Evolutionary conservation across 768 basidiomycete genomes (phyloP), one percentile per base, ranked within the genome.

Genomic region (Lyophyllum shimeji): DNA sequence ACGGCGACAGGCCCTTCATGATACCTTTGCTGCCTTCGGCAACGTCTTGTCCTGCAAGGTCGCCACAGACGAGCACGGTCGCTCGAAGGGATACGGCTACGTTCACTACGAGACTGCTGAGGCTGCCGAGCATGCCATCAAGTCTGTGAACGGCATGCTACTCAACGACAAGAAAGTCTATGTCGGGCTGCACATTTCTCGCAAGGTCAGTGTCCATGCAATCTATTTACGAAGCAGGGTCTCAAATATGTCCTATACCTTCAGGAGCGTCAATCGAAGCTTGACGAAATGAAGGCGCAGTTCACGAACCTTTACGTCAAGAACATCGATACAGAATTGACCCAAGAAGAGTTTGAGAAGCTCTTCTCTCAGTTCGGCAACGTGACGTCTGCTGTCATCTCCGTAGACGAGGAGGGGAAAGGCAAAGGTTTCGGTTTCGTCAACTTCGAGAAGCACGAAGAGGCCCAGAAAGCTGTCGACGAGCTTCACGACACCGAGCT

Each of bases 81-180:
- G 89, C 64, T 96, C 95, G 62, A 93, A 91, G 74, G 97, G 97
- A 58, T 99, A 98, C 68, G 97, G 96, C 31, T 99, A 96, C 74
- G 97, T 99, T 53, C 97, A 99, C 73, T 99, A 98, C 74, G 95
- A 98, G 77, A 97, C 95, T 55, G 90, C 89, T 48, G 97, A 98
- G 74, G 91, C 96, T 23, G 95, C 96, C 53, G 92, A 95, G 13
- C 85, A 82, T 48, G 97, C 97, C 60, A 98, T 99, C 83, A 95
- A 97, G 76, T 90, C 93, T 50, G 97, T 98, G 69, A 97, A 99
- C 70, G 95, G 96, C 61, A 99, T 99, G 97, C 74, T 99, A 61
- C 80, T 98, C 71, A 98, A 98, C 75, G 97, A 99, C 82, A 98
- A 98, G 78, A 98, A 98, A 80, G 97, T 99, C 61, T 99, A 88